A percentile compares a stretch with the other conserved stretches of the same genome.
Evolutionary conservation across 2,329 filamentous ascomycete genomes (phyloP).

Genomic region (Penicillium sp.): DNA sequence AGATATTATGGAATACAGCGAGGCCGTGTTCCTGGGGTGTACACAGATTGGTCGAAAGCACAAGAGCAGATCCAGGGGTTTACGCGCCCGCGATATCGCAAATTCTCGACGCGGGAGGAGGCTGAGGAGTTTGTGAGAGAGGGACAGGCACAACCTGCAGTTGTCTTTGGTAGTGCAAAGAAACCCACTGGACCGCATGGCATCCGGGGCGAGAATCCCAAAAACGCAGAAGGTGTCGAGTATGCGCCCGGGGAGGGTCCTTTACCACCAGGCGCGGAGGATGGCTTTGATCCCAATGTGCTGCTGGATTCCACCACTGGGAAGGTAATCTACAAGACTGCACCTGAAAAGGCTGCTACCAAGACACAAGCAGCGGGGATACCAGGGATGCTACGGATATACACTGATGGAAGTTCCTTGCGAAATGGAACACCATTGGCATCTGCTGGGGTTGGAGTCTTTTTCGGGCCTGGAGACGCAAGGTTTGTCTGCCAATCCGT

Average conservation of each 20-base stretch:
- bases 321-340: constrained; percentile 56
- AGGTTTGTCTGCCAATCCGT: constrained; percentile 45
- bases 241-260: constrained; percentile 57
- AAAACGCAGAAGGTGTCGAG: constrained; percentile 45
- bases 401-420: constrained; percentile 64
- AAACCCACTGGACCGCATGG: constrained; percentile 36
- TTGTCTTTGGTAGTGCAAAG: constrained; percentile 33
- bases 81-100: constrained; percentile 68
- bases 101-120: constrained; percentile 67
- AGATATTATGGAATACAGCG: constrained; percentile 62
- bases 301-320: constrained; percentile 56
- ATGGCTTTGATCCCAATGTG: constrained; percentile 62
- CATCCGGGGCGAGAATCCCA: constrained; percentile 42
- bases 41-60: constrained; percentile 68
- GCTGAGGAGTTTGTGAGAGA: constrained; percentile 72
- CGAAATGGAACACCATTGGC: constrained; percentile 58
- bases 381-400: constrained; percentile 58
- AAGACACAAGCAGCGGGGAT: constrained; percentile 46
- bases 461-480: constrained; percentile 60
- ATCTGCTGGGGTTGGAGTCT: constrained; percentile 63
- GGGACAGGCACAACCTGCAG: constrained; percentile 31
- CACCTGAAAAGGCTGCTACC: constrained; percentile 49
- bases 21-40: constrained; percentile 61
- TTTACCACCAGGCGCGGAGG: constrained; percentile 56
- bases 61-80: constrained; percentile 72